Conservation (phyloP, 495 filamentous ascomycete species). For the Aspergillus bertholletiae region DNA sequence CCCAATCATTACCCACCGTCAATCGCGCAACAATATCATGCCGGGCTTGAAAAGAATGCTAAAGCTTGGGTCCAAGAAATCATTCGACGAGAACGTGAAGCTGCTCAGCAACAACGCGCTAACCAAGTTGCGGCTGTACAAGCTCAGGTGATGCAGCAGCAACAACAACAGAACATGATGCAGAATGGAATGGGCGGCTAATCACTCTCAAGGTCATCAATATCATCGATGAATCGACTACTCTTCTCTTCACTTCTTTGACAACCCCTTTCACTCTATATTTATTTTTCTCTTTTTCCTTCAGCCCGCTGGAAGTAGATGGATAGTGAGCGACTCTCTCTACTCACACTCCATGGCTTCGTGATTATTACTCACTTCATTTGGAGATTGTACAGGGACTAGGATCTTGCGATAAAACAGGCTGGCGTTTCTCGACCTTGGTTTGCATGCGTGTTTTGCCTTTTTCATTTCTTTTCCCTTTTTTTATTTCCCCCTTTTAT, state of each 20-base stretch:
- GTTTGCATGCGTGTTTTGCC: not conserved
- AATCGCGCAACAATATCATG: slow-evolving; percentile 36
- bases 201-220: slow-evolving; percentile 2
- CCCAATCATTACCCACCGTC: slow-evolving; percentile 43
- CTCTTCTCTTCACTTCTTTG: slow-evolving; percentile 2
- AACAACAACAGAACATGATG: slow-evolving; percentile 48
- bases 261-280: slow-evolving; percentile 5
- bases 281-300: slow-evolving; percentile 10
- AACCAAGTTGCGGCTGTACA: slow-evolving; percentile 31
- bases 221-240: slow-evolving; percentile 3
- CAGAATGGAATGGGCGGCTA: slow-evolving; percentile 43
- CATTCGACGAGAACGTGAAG: slow-evolving; percentile 41
- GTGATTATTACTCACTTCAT: slow-evolving; percentile 11
- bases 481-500: slow-evolving; percentile 1
- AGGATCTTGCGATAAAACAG: slow-evolving; percentile 18
- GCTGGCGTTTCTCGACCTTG: slow-evolving; percentile 20
- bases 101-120: slow-evolving; percentile 34
- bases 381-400: slow-evolving; percentile 22
- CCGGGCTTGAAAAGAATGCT: slow-evolving; percentile 34
- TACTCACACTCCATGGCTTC: not conserved
- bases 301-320: not conserved
- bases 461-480: not conserved
- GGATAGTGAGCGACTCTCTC: not conserved
- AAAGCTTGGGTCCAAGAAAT: slow-evolving; percentile 43
- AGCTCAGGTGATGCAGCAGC: slow-evolving; percentile 34